Evolutionary conservation across 139 green algal genomes (phyloP).

Genomic region (Closterium sp.): DNA sequence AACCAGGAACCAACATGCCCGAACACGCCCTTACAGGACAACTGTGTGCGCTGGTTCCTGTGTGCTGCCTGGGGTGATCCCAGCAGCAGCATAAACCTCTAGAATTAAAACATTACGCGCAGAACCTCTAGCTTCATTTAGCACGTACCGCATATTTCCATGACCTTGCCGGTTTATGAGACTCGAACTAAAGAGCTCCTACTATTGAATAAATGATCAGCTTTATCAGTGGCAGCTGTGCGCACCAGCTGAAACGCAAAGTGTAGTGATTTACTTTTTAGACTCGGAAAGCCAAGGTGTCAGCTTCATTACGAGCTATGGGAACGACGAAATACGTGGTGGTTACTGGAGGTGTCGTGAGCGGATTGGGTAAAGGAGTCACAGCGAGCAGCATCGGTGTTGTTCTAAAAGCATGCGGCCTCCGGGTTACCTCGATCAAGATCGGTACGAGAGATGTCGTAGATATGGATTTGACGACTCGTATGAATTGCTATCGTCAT

Average conservation of each 20-base stretch:
- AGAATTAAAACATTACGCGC: background rate
- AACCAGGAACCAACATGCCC: no score
- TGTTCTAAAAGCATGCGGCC: constrained; percentile 88
- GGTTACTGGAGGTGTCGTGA: constrained; percentile 95
- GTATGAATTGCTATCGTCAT: background rate
- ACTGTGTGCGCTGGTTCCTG: no score
- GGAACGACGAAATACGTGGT: constrained; percentile 93
- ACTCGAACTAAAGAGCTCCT: no score
- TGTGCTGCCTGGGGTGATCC: no score
- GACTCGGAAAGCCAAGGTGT: background rate
- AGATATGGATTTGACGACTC: background rate
- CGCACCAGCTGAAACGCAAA: background rate
- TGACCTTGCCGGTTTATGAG: no score
- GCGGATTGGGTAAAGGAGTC: constrained; percentile 94
- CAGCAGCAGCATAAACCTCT: background rate
- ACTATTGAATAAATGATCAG: background rate
- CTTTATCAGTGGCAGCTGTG: background rate
- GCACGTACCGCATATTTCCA: background rate
- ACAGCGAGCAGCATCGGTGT: constrained; percentile 94
- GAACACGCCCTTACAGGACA: no score
- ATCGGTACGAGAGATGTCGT: constrained; percentile 71
- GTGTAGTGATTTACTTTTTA: no score
- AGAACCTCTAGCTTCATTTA: background rate
- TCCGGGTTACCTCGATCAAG: constrained; percentile 93
- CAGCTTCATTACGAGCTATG: background rate